phyloP scores from a whole-genome alignment of 2,329 filamentous ascomycete genomes.

The Phoma sp. region DNA sequence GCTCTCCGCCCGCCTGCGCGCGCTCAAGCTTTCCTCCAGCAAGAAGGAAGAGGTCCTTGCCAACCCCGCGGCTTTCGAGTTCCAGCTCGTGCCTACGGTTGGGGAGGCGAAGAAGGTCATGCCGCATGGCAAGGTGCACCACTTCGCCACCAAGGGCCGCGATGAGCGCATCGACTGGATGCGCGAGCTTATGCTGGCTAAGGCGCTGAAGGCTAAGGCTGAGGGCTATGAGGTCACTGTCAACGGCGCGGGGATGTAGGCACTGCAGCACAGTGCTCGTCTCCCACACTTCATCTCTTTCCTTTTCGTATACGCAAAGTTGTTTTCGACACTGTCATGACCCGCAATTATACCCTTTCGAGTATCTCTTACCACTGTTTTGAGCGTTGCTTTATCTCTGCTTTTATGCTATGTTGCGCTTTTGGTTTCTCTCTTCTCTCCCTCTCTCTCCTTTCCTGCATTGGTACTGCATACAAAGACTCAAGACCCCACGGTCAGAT shows the following conservation, averaged over 20 bases:
- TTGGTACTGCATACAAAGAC: constrained; percentile 1
- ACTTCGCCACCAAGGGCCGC: constrained; percentile 86
- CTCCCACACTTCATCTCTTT: constrained; percentile 10
- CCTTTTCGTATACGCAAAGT: constrained; percentile 1
- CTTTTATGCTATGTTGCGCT: too few species aligned
- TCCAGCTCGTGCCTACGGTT: constrained; percentile 76
- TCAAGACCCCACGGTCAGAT: neutral
- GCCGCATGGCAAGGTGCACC: constrained; percentile 76
- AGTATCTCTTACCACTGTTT: constrained; percentile 19
- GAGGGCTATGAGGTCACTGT: constrained; percentile 83
- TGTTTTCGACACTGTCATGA: constrained; percentile 26
- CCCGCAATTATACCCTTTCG: constrained; percentile 39
- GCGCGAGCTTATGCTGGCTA: constrained; percentile 89
- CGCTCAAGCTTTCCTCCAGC: constrained; percentile 63
- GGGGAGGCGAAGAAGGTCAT: constrained; percentile 46
- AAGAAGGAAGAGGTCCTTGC: constrained; percentile 63
- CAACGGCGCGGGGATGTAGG: constrained; percentile 63
- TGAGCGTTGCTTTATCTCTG: constrained; percentile 4
- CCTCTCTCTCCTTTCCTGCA: neutral
- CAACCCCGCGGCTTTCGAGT: constrained; percentile 70
- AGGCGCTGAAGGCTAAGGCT: constrained; percentile 82
- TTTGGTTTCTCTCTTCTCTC: constrained; percentile 5
- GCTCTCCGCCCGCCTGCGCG: constrained; percentile 85
- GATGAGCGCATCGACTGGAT: constrained; percentile 98
- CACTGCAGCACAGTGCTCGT: neutral